Conservation (phyloP, 306 rosid genomes). For the Cucurbita moschata region DNA sequence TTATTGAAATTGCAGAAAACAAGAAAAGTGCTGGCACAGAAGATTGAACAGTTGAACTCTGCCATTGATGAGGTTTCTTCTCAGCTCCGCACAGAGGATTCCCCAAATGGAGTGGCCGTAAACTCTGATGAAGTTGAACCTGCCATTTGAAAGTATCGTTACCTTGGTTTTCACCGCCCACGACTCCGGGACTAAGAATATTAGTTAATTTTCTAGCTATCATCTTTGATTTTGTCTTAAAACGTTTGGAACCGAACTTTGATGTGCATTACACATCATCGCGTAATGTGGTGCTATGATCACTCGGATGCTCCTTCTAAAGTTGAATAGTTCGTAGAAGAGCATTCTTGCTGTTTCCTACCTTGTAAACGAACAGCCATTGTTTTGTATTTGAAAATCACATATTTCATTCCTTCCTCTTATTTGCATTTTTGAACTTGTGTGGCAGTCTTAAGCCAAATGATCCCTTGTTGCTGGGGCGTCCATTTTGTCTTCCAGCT, state of each 20-base stretch:
- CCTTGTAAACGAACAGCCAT: background rate
- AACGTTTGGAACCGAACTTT: background rate
- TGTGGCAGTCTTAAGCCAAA: background rate
- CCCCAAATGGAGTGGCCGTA: slow-evolving; percentile 51
- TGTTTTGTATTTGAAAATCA: slow-evolving; percentile 2
- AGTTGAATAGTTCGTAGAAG: background rate
- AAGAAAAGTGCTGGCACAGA: slow-evolving; percentile 56
- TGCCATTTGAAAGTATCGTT: slow-evolving; percentile 30
- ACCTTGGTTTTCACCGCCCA: slow-evolving; percentile 1
- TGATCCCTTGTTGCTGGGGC: background rate
- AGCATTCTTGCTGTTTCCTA: slow-evolving; percentile 1
- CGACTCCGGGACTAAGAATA: slow-evolving; percentile 20
- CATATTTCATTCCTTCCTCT: background rate
- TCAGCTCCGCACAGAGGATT: slow-evolving; percentile 50
- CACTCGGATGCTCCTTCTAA: slow-evolving; percentile 3
- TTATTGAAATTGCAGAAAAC: slow-evolving; percentile 47
- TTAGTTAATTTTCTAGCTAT: slow-evolving; percentile 20
- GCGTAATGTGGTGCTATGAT: background rate
- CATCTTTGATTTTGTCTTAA: background rate
- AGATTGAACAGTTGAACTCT: slow-evolving; percentile 76
- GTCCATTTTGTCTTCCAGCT: background rate
- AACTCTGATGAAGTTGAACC: slow-evolving; percentile 69
- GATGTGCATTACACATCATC: background rate
- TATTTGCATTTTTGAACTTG: background rate
- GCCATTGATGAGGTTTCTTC: slow-evolving; percentile 90